phyloP scores from a whole-genome alignment of 495 filamentous ascomycete genomes.

The Polyplosphaeria fusca region DNA sequence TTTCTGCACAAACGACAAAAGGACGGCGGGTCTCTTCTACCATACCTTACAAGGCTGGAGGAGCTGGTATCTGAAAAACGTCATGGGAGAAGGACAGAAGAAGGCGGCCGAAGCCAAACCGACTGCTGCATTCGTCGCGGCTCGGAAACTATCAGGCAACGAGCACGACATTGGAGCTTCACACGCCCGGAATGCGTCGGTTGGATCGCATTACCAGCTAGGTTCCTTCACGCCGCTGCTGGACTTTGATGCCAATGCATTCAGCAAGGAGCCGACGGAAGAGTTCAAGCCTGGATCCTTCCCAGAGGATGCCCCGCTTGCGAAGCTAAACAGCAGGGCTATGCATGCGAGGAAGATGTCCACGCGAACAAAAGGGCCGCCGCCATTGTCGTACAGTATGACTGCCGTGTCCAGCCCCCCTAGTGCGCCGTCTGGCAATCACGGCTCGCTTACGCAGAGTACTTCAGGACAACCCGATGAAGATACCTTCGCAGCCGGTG shows the following conservation, averaged over 20 bases:
- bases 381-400: conserved; percentile 44
- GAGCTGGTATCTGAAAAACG: conserved; percentile 80
- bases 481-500: conserved; percentile 52
- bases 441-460: conserved; percentile 20
- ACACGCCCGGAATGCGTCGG: conserved; percentile 25
- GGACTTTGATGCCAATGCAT: conserved; percentile 47
- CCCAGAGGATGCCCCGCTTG: conserved; percentile 13
- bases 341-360: conserved; percentile 33
- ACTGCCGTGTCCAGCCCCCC: neutral
- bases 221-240: conserved; percentile 57
- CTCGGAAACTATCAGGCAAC: conserved; percentile 29
- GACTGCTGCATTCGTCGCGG: neutral
- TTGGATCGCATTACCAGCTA: conserved; percentile 49
- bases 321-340: conserved; percentile 29
- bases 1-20: conserved; percentile 73
- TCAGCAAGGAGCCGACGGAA: conserved; percentile 31
- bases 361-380: conserved; percentile 29
- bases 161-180: conserved; percentile 36
- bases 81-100: conserved; percentile 53
- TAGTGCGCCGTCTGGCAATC: conserved; percentile 9
- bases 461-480: conserved; percentile 36
- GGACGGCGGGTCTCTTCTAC: conserved; percentile 65
- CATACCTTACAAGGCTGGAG: conserved; percentile 72
- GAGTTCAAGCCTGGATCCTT: conserved; percentile 1
- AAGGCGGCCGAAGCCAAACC: conserved; percentile 35